Evolutionary conservation across 2,329 filamentous ascomycete genomes (phyloP).

Genomic region (Mariannaea sp.): DNA sequence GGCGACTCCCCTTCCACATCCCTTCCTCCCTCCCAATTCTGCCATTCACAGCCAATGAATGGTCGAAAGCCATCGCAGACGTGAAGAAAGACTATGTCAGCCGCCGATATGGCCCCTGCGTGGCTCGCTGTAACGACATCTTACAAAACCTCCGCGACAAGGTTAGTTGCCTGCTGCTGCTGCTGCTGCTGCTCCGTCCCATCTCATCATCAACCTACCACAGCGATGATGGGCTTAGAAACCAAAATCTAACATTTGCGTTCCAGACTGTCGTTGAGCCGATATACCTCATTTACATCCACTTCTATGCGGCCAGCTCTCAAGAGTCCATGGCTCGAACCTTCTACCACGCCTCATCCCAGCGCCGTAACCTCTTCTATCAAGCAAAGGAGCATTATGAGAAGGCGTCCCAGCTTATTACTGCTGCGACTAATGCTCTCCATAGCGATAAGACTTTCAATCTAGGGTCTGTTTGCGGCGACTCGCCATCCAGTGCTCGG

Average conservation of each 20-base stretch:
- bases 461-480: slow-evolving; percentile 12
- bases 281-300: slow-evolving; percentile 61
- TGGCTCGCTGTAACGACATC: slow-evolving; percentile 57
- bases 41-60: slow-evolving; percentile 54
- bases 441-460: slow-evolving; percentile 44
- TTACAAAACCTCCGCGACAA: slow-evolving; percentile 53
- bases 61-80: slow-evolving; percentile 56
- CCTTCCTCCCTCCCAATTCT: slow-evolving; percentile 39
- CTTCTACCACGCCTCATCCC: slow-evolving; percentile 51
- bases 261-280: slow-evolving; percentile 51
- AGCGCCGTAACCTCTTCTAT: slow-evolving; percentile 54
- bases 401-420: slow-evolving; percentile 53
- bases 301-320: slow-evolving; percentile 66
- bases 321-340: slow-evolving; percentile 60
- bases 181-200: slow-evolving; percentile 8
- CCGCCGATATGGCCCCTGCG: slow-evolving; percentile 58
- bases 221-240: background rate
- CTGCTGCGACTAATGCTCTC: slow-evolving; percentile 52
- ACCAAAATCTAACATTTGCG: slow-evolving; percentile 21
- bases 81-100: slow-evolving; percentile 59
- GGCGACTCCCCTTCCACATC: slow-evolving; percentile 23
- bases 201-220: background rate
- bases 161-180: too few species aligned
- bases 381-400: slow-evolving; percentile 59
- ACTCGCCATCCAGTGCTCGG: slow-evolving; percentile 46